These are phyloP conservation scores for Acrodontium crateriforme DNA, from an alignment of 2,329 filamentous ascomycete species.

Conservation along the genomic window DNA sequence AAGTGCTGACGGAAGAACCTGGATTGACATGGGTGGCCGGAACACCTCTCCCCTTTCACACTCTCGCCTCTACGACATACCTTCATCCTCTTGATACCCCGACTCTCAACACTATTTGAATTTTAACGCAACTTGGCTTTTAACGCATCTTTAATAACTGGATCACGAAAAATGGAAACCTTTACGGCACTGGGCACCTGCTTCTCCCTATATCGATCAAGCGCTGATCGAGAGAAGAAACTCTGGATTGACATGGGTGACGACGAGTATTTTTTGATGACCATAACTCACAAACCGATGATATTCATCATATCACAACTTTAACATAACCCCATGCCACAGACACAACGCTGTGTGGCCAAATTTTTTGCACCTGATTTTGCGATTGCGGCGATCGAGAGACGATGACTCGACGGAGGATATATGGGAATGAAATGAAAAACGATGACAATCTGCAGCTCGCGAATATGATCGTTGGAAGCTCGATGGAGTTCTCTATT, in stretches of 20 bases:
- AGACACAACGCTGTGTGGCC: neutral
- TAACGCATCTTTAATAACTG: neutral
- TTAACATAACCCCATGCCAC: too few relatives aligned
- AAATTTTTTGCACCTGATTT: neutral
- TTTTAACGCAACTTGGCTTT: neutral
- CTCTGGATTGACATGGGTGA: neutral
- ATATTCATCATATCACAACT: conserved; percentile 3
- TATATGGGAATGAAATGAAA: conserved; percentile 5
- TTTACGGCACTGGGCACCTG: neutral
- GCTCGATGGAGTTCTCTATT: conserved; percentile 20
- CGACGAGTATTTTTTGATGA: neutral
- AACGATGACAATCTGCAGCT: conserved; percentile 22
- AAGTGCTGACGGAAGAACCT: conserved; percentile 25
- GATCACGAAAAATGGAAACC: neutral
- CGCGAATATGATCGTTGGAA: conserved; percentile 10
- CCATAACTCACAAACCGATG: neutral
- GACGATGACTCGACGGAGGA: conserved; percentile 3
- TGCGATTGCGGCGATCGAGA: too few relatives aligned
- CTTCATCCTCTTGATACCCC: conserved; percentile 7
- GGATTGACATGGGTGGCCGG: conserved; percentile 25
- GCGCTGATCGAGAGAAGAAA: neutral
- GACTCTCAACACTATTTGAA: conserved; percentile 1
- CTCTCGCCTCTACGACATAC: conserved; percentile 5
- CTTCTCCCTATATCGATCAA: neutral
- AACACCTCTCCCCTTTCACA: conserved; percentile 9